Conservation (phyloP, 2,329 filamentous ascomycete genomes). For the Verticillium nonalfalfae region DNA sequence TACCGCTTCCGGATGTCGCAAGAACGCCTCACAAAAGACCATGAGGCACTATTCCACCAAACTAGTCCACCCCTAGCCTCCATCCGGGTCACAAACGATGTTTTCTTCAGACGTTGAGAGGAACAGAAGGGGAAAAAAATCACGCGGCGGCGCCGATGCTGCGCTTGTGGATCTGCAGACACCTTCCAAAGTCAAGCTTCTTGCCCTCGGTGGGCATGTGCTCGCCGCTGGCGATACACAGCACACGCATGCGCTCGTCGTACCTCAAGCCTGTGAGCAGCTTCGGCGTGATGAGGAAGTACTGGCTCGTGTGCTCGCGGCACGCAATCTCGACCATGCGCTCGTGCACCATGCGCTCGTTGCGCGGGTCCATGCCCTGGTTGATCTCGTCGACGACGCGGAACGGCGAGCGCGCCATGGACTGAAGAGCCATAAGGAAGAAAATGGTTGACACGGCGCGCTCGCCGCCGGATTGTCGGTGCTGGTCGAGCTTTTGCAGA, state of each 20-base stretch:
- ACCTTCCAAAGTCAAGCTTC: constrained; percentile 41
- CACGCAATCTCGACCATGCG: constrained; percentile 98
- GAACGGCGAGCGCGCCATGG: constrained; percentile 89
- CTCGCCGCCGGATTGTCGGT: constrained; percentile 94
- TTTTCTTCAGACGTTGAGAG: too few species aligned
- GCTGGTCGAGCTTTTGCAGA: constrained; percentile 78
- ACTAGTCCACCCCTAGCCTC: too few species aligned
- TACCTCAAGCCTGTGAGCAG: constrained; percentile 80
- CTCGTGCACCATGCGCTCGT: constrained; percentile 96
- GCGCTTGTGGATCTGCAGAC: constrained; percentile 34
- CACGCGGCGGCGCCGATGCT: background rate
- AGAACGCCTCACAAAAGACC: too few species aligned
- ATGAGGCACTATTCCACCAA: too few species aligned
- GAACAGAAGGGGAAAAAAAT: background rate
- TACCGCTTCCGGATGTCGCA: background rate
- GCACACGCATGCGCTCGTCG: constrained; percentile 83
- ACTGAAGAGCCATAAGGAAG: constrained; percentile 96
- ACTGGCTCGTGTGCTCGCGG: constrained; percentile 70
- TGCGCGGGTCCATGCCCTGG: constrained; percentile 97
- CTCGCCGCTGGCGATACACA: constrained; percentile 90
- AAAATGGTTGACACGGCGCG: constrained; percentile 96
- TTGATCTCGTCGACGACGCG: constrained; percentile 99
- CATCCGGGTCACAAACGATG: too few species aligned
- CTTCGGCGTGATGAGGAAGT: constrained; percentile 98
- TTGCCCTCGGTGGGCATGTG: constrained; percentile 51